These are phyloP conservation scores for Exophiala bonariae DNA, from an alignment of 2,329 filamentous ascomycete species.

Conservation along the genomic window DNA sequence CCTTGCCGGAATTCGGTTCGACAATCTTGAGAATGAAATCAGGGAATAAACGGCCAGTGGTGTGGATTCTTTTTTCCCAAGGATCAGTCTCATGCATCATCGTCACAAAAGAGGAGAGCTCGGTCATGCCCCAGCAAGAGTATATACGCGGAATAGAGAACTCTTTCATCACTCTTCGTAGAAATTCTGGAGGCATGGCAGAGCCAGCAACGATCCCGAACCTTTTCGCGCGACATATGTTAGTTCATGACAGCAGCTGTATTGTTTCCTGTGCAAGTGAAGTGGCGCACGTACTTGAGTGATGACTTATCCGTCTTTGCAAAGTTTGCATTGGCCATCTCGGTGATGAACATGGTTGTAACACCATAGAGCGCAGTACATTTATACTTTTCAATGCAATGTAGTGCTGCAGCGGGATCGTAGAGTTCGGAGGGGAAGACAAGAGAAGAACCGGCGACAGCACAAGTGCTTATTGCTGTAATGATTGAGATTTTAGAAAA, in stretches of 20 bases:
- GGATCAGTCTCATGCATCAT: constrained; percentile 81
- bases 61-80: constrained; percentile 67
- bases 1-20: constrained; percentile 59
- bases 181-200: constrained; percentile 65
- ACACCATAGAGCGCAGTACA: constrained; percentile 41
- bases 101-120: constrained; percentile 68
- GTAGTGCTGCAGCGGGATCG: constrained; percentile 70
- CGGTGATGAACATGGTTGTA: constrained; percentile 23
- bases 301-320: constrained; percentile 6
- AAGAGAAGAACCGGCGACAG: no score
- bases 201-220: constrained; percentile 91
- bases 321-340: constrained; percentile 12
- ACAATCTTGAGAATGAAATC: constrained; percentile 81
- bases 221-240: no score
- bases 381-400: constrained; percentile 24
- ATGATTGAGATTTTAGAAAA: no score
- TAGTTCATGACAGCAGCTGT: no score
- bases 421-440: constrained; percentile 87
- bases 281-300: no score
- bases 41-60: constrained; percentile 75
- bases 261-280: no score
- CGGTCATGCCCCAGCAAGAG: constrained; percentile 96
- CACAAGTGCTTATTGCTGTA: no score
- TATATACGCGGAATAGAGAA: constrained; percentile 81
- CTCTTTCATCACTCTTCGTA: constrained; percentile 68